A percentile compares a stretch with the other conserved stretches of the same genome.
These are phyloP conservation scores for Closterium sp. DNA, from an alignment of 139 green algal genomes.

Conservation along the genomic window DNA sequence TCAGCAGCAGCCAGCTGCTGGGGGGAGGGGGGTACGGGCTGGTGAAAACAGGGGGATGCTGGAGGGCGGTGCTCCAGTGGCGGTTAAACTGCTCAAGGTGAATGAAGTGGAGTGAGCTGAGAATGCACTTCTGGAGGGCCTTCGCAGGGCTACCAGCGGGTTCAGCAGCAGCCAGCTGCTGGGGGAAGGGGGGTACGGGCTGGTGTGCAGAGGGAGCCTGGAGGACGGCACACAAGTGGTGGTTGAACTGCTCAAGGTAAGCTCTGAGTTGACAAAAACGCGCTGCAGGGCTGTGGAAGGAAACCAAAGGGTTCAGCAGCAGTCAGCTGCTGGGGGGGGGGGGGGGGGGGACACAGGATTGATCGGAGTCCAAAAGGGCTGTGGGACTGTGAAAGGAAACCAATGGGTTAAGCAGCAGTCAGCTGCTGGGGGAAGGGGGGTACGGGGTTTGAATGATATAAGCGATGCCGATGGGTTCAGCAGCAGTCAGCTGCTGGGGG, in stretches of 20 bases:
- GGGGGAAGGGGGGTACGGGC: not conserved
- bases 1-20: constrained; percentile 24
- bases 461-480: no score
- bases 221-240: not conserved
- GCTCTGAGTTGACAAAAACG: no score
- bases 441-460: no score
- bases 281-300: no score
- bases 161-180: not conserved
- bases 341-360: no score
- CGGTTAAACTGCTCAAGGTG: constrained; percentile 22
- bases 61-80: constrained; percentile 26
- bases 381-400: no score
- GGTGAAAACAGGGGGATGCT: constrained; percentile 15
- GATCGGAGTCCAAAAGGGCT: no score
- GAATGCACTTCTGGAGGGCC: not conserved
- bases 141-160: no score
- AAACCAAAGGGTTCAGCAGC: no score
- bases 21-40: constrained; percentile 31
- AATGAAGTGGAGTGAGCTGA: not conserved
- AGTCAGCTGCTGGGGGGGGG: no score
- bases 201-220: not conserved
- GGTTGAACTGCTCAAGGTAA: not conserved
- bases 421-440: no score
- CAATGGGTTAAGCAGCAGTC: no score
- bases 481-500: not conserved